Base-by-base conservation (phyloP, 2,329 filamentous ascomycete genomes). In the Neonectria faginata region DNA sequence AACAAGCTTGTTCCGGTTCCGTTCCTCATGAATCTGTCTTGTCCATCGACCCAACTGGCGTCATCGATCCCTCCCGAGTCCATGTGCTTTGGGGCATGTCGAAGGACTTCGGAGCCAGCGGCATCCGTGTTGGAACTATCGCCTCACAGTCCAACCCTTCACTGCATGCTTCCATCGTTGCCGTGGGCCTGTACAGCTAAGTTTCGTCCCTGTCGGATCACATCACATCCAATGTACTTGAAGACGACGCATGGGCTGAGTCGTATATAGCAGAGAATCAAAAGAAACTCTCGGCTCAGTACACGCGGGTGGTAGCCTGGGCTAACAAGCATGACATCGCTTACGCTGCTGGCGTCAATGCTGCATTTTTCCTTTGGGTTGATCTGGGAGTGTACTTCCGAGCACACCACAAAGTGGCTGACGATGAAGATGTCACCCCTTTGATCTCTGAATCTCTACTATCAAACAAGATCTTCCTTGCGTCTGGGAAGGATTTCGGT, bases 81-180 rank as follows among this genome's bases (percentile, higher is more conserved):
- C 87, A 89, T 71, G 81, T 86, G 1, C 73, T 86, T 22, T 81
- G 83, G 74, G 79, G 80, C 25, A 77, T 81, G 69, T 79, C 76
- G 55, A 83, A 85, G 68, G 86, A 88, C 72, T 89, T 89, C 73
- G 84, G 85, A 25, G 83, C 84, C 20, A 87, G 86, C 45, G 87
- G 87, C 0, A 74, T 88, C 8, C 81, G 86, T 1, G 66, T 88
- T 4, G 86, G 86, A 0, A 79, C 76, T 18, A 74, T 87, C n/a
- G 77, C 86, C 22, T 84, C 83, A 5, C 84, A 84, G 58, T 71
- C 77, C 33, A 86, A 84, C 61, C 54, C 68, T 2, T 67, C 73
- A 0, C 68, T 86, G 0, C 78, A 80, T 47, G 63, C 66, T 1
- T 80, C 83, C 0, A 57, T 85, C 3, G 67, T 78, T 0, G 67